Evolutionary conservation across 345 rosid genomes (phyloP).

Genomic region (Eucalyptus lansdowneana): DNA sequence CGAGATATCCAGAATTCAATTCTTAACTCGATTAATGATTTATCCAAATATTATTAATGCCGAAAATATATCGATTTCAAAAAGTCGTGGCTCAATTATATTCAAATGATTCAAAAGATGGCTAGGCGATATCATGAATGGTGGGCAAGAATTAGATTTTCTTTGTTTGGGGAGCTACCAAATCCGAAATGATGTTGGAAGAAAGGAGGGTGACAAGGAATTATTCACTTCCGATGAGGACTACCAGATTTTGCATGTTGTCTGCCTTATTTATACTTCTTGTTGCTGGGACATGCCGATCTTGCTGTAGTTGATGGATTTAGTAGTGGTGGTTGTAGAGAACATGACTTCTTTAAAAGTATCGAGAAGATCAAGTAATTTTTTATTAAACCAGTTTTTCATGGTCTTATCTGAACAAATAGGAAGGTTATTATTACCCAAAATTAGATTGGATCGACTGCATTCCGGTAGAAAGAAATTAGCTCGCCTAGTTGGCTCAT

Average conservation of each 20-base stretch:
- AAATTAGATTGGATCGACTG: neutral
- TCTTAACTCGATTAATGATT: neutral
- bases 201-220: neutral
- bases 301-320: neutral
- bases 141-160: neutral
- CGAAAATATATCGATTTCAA: neutral
- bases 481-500: neutral
- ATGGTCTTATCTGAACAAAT: neutral
- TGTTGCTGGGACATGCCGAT: neutral
- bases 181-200: neutral
- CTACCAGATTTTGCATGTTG: neutral
- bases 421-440: neutral
- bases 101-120: neutral
- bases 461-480: neutral
- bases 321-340: neutral
- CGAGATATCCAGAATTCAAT: neutral
- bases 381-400: neutral
- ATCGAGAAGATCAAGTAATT: neutral
- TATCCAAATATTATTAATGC: neutral
- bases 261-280: neutral
- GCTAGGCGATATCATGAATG: neutral
- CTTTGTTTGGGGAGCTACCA: no score
- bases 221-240: neutral
- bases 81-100: neutral
- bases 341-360: neutral